Evolutionary conservation across 1,284 basidiomycete genomes (phyloP).

Genomic region (Leccinum brunneo-olivaceum): DNA sequence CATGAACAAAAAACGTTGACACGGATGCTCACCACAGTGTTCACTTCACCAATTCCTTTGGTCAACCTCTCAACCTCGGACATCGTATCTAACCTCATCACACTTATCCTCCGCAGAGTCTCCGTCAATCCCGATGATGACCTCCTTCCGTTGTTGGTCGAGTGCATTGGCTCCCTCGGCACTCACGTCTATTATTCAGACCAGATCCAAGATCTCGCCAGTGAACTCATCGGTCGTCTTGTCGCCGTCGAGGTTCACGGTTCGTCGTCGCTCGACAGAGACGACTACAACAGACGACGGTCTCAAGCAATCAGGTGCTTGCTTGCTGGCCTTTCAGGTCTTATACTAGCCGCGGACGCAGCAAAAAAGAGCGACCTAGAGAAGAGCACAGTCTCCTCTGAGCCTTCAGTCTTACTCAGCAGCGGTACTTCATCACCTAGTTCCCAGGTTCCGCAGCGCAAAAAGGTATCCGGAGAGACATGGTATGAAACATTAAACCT

Average conservation of each 20-base stretch:
- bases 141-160: constrained; percentile 66
- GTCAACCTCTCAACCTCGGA: constrained; percentile 91
- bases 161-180: constrained; percentile 79
- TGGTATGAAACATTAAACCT: constrained; percentile 87
- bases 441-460: constrained; percentile 48
- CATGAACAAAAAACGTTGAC: constrained; percentile 66
- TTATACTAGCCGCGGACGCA: constrained; percentile 60
- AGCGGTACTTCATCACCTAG: constrained; percentile 16
- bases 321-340: constrained; percentile 63
- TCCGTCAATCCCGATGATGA: constrained; percentile 60
- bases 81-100: constrained; percentile 72
- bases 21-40: constrained; percentile 78
- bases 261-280: constrained; percentile 39
- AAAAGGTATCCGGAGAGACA: constrained; percentile 71
- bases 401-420: constrained; percentile 19
- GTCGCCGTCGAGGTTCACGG: constrained; percentile 64
- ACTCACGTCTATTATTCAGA: constrained; percentile 94
- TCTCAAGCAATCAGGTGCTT: constrained; percentile 71
- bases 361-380: constrained; percentile 33
- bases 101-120: constrained; percentile 68
- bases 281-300: constrained; percentile 41
- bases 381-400: constrained; percentile 19
- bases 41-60: constrained; percentile 77
- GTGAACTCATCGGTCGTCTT: constrained; percentile 79
- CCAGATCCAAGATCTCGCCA: constrained; percentile 90